Evolutionary conservation across 2,329 filamentous ascomycete genomes (phyloP), one percentile per base, ranked within the genome.

Genomic region (Colletotrichum noveboracense): DNA sequence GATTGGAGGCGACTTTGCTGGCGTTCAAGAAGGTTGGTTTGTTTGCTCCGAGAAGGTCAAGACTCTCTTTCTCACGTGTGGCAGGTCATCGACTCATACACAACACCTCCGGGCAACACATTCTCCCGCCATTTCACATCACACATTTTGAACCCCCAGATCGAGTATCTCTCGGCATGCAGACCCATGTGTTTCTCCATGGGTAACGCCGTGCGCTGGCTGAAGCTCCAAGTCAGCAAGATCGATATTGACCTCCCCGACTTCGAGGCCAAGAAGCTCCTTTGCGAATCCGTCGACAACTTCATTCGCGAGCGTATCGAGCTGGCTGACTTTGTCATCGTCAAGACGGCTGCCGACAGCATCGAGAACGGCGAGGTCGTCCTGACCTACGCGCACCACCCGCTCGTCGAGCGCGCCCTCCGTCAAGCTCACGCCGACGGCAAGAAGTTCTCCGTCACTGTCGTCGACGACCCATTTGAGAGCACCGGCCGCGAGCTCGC

Each of bases 151-250:
- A 97, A 96, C 81, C 95, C 96, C 48, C 97, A 99, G 85, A 98
- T 99, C 81, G 96, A 97, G 78, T 98, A 97, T 82, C 91, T 99
- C 76, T 95, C 95, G 76, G 95, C 95, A 79, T 98, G 96, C 82
- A 93, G 97, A n/a, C 96, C 97, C 38, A 94, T 99, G 86, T 97
- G 95, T 79, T 97, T 98, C 85, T 95, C 95, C 77, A 98, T 98
- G 93, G 97, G 97, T 76, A 99, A 98, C 84, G 96, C 96, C 43
- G 98, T 99, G 82, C 92, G 97, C 70, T 96, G 96, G 89, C 90
- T 99, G 66, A 99, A 99, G 88, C 92, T 98, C 64, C 92, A 95
- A 81, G 96, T 99, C 82, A 94, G 95, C 80, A 95, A 95, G 79
- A 93, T 98, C 74, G 96, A 98, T 80, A 95, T 96, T 55, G 94